A percentile compares a stretch with the other conserved stretches of the same genome.
Conservation (phyloP, 176 grass and related monocot species). For the Hyparrhenia diplandra region DNA sequence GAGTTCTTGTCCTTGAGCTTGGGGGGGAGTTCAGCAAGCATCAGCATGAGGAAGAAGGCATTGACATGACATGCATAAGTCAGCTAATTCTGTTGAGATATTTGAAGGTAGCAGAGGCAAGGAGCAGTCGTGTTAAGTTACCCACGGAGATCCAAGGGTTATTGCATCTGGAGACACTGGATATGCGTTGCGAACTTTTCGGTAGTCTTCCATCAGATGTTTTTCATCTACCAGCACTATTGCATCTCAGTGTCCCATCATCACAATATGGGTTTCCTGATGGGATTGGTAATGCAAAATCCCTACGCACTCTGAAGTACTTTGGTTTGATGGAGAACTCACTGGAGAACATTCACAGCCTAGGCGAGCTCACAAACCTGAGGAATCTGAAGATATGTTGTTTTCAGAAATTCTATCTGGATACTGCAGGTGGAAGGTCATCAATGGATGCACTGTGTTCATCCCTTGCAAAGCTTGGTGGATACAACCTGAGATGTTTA, state of each 20-base stretch:
- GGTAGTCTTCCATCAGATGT: neutral
- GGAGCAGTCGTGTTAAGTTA: neutral
- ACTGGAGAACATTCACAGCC: neutral
- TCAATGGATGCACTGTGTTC: neutral
- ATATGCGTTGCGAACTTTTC: neutral
- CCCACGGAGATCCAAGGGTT: neutral
- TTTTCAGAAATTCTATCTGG: neutral
- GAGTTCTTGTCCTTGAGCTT: neutral
- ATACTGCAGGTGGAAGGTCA: neutral
- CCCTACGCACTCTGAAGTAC: neutral
- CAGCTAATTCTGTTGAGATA: conserved; percentile 3
- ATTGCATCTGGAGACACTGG: neutral
- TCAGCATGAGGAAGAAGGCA: neutral
- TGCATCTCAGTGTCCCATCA: neutral
- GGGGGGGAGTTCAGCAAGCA: neutral
- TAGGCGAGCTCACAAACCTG: conserved; percentile 2
- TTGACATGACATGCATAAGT: neutral
- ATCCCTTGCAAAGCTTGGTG: conserved; percentile 7
- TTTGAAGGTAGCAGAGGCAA: neutral
- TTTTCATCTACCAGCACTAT: neutral
- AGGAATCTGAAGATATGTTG: conserved; percentile 2
- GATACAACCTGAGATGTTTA: neutral
- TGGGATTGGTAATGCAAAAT: neutral
- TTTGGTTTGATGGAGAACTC: neutral
- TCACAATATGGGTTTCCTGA: neutral